phyloP scores from a whole-genome alignment of 495 filamentous ascomycete species.

The Saxispiralis lemnorum region DNA sequence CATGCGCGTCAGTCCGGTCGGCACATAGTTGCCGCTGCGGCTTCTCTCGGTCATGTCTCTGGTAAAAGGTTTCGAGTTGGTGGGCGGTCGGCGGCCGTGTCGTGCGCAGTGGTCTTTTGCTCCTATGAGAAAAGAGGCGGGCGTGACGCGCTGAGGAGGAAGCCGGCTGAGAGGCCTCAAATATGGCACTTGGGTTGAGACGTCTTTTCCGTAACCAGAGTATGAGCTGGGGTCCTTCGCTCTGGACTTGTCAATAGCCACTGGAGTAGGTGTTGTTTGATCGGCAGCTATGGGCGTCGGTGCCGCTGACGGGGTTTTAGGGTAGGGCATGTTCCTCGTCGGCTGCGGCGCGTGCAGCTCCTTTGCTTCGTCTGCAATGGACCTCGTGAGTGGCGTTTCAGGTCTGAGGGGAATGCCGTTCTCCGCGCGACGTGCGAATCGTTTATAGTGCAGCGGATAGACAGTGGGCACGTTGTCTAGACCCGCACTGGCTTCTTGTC shows the following conservation, averaged over 20 bases:
- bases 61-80: not conserved
- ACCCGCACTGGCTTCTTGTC: not conserved
- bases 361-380: not conserved
- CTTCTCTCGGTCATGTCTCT: conserved; percentile 2
- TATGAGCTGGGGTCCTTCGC: too few species aligned
- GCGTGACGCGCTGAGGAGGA: not conserved
- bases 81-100: conserved; percentile 5
- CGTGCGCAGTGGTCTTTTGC: conserved; percentile 9
- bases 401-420: conserved; percentile 1
- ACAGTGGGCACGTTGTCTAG: not conserved
- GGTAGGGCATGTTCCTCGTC: not conserved
- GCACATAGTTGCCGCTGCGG: conserved; percentile 8
- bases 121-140: conserved; percentile 1
- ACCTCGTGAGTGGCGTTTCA: conserved; percentile 5
- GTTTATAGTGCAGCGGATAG: conserved; percentile 8
- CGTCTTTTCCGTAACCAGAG: not conserved
- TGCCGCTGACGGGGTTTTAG: not conserved
- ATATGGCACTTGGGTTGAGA: not conserved
- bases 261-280: not conserved
- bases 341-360: conserved; percentile 7
- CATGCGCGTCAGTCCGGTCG: conserved; percentile 4
- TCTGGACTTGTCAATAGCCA: too few species aligned
- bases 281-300: not conserved
- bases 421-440: conserved; percentile 3
- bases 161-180: not conserved